Base-by-base conservation (phyloP, 208 protist genomes). In the Wallacemonas sp. region DNA sequence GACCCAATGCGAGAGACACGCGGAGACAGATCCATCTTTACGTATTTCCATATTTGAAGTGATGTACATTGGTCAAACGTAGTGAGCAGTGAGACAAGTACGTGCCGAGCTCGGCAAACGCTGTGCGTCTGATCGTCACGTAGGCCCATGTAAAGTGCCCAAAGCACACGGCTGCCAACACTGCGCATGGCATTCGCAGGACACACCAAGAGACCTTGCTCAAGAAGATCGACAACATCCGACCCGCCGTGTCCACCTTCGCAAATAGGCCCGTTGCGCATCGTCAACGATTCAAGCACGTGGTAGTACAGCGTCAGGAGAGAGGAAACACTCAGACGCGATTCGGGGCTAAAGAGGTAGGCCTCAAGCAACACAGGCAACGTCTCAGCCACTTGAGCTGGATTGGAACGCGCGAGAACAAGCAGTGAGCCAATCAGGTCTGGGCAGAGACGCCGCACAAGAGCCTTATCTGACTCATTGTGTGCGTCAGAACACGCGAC, bases 71-170 rank as follows among this genome's bases (percentile, higher is more conserved):
- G 31, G 66, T 68, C 68, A 76, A 58, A 46, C 9, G 66, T 70
- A 14, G 70, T 63, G 12, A 84, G 55, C 44, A 80, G 30, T 39
- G 73, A 79, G 26, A 81, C 76, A 28, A 94, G 68, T 34, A 89
- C 80, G 49, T 84, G 78, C 9, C 88, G 79, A 0, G 84, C 77
- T 4, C 80, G 69, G 56, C 88, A 90, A 24, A 74, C 84, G n/a
- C 77, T 64, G 21, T 65, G 54, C 2, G 45, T 67, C 26, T 94
- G 79, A 17, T 77, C 77, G 15, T 46, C 42, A n/a, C 54, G 64
- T 1, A 94, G 76, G 5, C 69, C 70, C 21, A 85, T 53, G 51
- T 94, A 94, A 4, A 91, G 42, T 2, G 79, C 84, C 88, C 88
- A 94, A 21, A 91, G 66, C n/a, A 90, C 70, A 27, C 80, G 79